A percentile compares a stretch with the other conserved stretches of the same genome.
Conservation (phyloP, 2,329 filamentous ascomycete genomes). For the Apiospora kogelbergensis region DNA sequence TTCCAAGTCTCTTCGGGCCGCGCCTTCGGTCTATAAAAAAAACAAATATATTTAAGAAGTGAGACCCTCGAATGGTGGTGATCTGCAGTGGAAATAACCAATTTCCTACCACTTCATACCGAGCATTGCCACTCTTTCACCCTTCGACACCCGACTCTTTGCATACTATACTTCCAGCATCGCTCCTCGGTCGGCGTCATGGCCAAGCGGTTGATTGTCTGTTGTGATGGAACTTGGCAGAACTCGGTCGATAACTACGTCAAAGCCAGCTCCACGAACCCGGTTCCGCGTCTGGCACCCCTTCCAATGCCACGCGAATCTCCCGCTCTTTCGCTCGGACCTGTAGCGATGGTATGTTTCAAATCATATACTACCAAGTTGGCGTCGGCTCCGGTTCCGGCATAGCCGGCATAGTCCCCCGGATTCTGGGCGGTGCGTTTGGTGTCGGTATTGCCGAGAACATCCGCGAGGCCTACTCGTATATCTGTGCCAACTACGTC, state of each 20-base stretch:
- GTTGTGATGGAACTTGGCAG: constrained; percentile 57
- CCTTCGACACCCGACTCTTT: neutral
- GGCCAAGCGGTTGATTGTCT: constrained; percentile 49
- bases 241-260: constrained; percentile 50
- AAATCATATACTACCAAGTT: constrained; percentile 62
- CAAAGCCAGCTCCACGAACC: constrained; percentile 37
- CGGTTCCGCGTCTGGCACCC: constrained; percentile 46
- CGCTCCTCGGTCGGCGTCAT: neutral
- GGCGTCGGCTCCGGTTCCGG: constrained; percentile 57
- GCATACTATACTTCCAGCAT: neutral
- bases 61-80: neutral
- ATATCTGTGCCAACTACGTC: constrained; percentile 61
- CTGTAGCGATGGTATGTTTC: constrained; percentile 51
- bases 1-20: neutral
- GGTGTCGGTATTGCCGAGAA: constrained; percentile 55
- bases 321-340: constrained; percentile 54
- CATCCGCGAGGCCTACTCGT: constrained; percentile 62
- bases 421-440: constrained; percentile 54
- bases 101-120: neutral
- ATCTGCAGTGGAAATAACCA: neutral
- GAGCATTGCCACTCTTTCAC: neutral
- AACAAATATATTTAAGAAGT: neutral
- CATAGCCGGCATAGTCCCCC: constrained; percentile 45
- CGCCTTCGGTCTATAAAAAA: neutral
- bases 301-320: constrained; percentile 62